Evolutionary conservation across 2,329 filamentous ascomycete species (phyloP), one percentile per base, ranked within the genome.

Genomic region (Trichoderma breve): DNA sequence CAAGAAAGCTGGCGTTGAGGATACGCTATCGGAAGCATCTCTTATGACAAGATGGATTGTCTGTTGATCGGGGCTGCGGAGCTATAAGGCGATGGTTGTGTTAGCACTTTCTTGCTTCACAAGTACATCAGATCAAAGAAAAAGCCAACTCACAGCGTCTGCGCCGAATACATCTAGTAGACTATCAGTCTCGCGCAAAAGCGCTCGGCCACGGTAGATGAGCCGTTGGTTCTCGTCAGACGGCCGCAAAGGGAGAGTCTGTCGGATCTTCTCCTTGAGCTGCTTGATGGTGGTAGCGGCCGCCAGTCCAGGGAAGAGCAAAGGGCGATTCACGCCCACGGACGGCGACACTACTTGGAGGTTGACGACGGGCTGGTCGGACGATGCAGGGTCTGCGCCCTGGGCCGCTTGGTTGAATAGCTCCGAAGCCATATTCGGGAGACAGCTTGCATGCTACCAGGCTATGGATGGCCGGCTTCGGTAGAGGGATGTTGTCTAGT

Each of bases 271-370:
- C 57, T 85, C 84, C 77, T 90, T 91, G 39, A 91, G 80, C 78
- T 89, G 82, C 71, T 84, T 84, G 62, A 91, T 82, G 0, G 87
- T 90, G 2, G 86, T 88, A 1, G 82, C 81, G 53, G 83, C 81
- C 15, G 86, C 81, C 12, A 90, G 79, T 26, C 81, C 78, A 28
- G 84, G 81, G 61, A 90, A 87, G 55, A 81, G 79, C 64, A 90
- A 77, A 18, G 86, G 86, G 24, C 83, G 82, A 66, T 83, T 84
- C 14, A 89, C 86, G 43, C 84, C 85, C 64, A 84, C 80, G 15
- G 88, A 90, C 4, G 89, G 89, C 73, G 89, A 91, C 53, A 91
- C 78, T 72, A 91, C 82, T 73, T 89, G 85, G 65, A 91, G 82
- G 72, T 86, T 89, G 78, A 90, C 85, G 43, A 81, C 81, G 67